Base-by-base conservation (phyloP, 176 grass and related monocot species). In the Elymus sibiricus region DNA sequence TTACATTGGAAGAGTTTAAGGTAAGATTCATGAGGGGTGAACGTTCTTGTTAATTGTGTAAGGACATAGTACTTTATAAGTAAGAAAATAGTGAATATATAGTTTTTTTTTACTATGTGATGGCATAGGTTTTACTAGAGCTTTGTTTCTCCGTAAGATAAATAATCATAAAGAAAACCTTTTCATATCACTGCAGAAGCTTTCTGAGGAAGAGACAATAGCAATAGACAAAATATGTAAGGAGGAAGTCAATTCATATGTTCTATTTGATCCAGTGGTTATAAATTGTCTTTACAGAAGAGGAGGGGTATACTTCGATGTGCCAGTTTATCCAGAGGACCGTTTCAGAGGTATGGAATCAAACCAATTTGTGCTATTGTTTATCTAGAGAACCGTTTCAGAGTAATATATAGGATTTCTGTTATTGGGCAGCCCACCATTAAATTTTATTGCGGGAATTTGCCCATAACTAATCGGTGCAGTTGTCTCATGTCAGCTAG, bases 1-100 rank as follows among this genome's bases (percentile, higher is more conserved):
- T 98, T 72, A 98, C 96, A 63, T 67, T 98, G 77, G 96, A 95
- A 86, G 96, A 98, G 70, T 98, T 98, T 85, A 98, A 98, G 93
- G 96, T 98, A 72, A 83, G 86, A 65, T 77, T 80, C 21, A 79
- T 88, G 17, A 53, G n/a, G 28, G 13, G 10, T 22, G 17, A 77
- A 17, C 0, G 47, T 47, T 74, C 44, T 69, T 58, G 47, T 85
- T 56, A 25, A 26, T 39, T 85, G 8, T 35, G 34, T 24, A 74
- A 78, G 49, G 11, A 78, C 5, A 70, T 43, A 71, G 63, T 26
- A 82, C 9, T 78, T 32, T 82, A 14, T 3, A 82, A 9, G 70
- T 4, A 90, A 86, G 1, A 34, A 78, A 39, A 64, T 40, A 31
- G 15, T 38, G 4, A 16, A 60, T 42, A 46, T 83, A 34, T 34